Evolutionary conservation across 2,329 filamentous ascomycete genomes (phyloP).

Genomic region (Botrytis sinoallii): DNA sequence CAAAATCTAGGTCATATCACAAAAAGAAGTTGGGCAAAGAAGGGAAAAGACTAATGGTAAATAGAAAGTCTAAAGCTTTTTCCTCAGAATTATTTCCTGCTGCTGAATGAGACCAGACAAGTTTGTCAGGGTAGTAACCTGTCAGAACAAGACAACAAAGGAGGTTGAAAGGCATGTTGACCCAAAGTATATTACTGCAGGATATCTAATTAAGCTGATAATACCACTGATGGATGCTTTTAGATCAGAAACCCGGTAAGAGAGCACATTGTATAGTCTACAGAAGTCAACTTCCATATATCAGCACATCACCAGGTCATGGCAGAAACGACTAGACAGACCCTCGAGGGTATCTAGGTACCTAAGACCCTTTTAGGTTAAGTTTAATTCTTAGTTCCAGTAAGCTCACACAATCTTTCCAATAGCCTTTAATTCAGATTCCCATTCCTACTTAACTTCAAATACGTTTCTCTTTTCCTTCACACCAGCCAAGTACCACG

Average conservation of each 20-base stretch:
- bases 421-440: not conserved
- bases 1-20: not conserved
- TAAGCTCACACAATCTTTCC: not conserved
- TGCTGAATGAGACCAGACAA: not conserved
- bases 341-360: not conserved
- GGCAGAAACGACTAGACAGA: constrained; percentile 1
- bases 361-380: not conserved
- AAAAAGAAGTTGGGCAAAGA: not conserved
- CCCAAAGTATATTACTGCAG: not conserved
- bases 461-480: not conserved
- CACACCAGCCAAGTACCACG: not conserved
- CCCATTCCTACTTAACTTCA: not conserved
- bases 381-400: not conserved
- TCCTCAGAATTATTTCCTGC: not conserved
- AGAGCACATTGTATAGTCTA: not conserved
- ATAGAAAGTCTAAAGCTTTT: not conserved
- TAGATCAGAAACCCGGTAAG: too few species aligned
- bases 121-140: not conserved
- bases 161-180: not conserved
- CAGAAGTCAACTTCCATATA: not conserved
- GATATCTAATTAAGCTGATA: not conserved
- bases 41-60: not conserved
- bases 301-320: not conserved
- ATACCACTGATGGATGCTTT: not conserved
- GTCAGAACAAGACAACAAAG: not conserved